A percentile compares a stretch with the other conserved stretches of the same genome.
Evolutionary conservation across 192 early-diverging fungal genomes (phyloP).

Genomic region (Backusella tuberculispora): DNA sequence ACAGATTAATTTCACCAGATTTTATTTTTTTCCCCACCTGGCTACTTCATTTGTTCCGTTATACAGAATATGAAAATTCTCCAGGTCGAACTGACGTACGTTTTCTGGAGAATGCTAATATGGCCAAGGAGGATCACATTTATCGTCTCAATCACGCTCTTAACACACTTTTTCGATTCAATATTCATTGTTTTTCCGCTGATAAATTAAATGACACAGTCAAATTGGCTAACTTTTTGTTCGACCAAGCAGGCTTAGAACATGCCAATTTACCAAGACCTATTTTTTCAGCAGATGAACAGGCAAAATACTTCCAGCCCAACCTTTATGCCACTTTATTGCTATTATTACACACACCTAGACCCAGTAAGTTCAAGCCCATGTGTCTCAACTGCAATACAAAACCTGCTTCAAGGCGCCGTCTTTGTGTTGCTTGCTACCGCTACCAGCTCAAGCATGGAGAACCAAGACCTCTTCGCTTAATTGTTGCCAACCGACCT

Average conservation of each 20-base stretch:
- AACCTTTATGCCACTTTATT: constrained; percentile 23
- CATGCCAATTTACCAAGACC: constrained; percentile 17
- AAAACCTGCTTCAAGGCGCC: constrained; percentile 37
- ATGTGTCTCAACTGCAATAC: constrained; percentile 37
- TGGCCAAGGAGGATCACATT: constrained; percentile 40
- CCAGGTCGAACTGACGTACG: constrained; percentile 37
- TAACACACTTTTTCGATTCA: constrained; percentile 41
- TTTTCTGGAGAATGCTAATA: constrained; percentile 33
- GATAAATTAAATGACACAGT: constrained; percentile 18
- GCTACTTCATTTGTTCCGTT: constrained; percentile 39
- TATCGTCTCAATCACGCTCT: constrained; percentile 41
- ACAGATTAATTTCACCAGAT: constrained; percentile 29
- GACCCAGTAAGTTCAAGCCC: constrained; percentile 35
- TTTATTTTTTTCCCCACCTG: constrained; percentile 43
- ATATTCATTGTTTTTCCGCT: constrained; percentile 29
- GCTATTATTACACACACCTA: constrained; percentile 27
- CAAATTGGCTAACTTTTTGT: constrained; percentile 30
- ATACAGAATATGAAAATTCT: constrained; percentile 29
- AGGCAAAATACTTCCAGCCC: not conserved
- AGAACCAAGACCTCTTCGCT: constrained; percentile 25
- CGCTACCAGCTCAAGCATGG: constrained; percentile 40
- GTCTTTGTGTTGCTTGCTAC: constrained; percentile 42
- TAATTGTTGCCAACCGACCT: constrained; percentile 38
- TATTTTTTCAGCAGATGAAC: not conserved
- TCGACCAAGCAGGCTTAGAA: constrained; percentile 26